Evolutionary conservation across 1,284 basidiomycete genomes (phyloP).

Genomic region (Singerocomus inundabilis): DNA sequence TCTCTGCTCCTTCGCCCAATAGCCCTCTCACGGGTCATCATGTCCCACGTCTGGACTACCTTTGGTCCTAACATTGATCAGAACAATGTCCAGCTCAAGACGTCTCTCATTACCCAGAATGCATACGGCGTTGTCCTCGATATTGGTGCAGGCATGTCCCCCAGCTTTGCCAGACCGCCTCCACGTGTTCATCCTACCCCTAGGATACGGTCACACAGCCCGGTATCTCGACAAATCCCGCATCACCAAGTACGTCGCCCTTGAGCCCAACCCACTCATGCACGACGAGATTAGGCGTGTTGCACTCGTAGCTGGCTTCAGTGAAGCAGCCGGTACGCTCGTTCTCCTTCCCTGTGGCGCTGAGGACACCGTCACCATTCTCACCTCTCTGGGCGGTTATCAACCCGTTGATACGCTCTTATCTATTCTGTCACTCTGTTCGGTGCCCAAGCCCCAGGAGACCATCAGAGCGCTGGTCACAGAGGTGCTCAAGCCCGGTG

Average conservation of each 20-base stretch:
- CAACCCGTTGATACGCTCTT: constrained; percentile 53
- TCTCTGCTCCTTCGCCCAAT: constrained; percentile 45
- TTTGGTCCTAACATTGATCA: constrained; percentile 54
- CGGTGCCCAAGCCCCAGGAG: constrained; percentile 49
- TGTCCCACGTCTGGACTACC: constrained; percentile 55
- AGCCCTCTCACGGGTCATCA: constrained; percentile 53
- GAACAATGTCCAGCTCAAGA: constrained; percentile 42
- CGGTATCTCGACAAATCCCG: constrained; percentile 54
- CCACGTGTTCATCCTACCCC: not conserved
- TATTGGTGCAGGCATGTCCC: constrained; percentile 55
- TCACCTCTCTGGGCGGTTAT: constrained; percentile 40
- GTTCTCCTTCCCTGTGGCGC: constrained; percentile 54
- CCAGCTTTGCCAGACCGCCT: not conserved
- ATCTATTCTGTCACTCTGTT: constrained; percentile 59
- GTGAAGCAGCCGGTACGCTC: constrained; percentile 44
- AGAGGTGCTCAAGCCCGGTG: constrained; percentile 54
- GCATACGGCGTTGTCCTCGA: constrained; percentile 66
- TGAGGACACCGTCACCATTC: constrained; percentile 49
- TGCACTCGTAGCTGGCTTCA: constrained; percentile 52
- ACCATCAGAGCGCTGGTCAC: constrained; percentile 44
- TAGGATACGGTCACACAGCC: constrained; percentile 61
- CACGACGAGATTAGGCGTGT: constrained; percentile 49
- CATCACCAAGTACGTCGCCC: constrained; percentile 62
- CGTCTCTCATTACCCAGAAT: constrained; percentile 48
- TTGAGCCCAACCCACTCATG: constrained; percentile 68